A percentile compares a stretch with the other conserved stretches of the same genome.
Conservation (phyloP, 495 filamentous ascomycete species). For the Talaromyces borbonicus region DNA sequence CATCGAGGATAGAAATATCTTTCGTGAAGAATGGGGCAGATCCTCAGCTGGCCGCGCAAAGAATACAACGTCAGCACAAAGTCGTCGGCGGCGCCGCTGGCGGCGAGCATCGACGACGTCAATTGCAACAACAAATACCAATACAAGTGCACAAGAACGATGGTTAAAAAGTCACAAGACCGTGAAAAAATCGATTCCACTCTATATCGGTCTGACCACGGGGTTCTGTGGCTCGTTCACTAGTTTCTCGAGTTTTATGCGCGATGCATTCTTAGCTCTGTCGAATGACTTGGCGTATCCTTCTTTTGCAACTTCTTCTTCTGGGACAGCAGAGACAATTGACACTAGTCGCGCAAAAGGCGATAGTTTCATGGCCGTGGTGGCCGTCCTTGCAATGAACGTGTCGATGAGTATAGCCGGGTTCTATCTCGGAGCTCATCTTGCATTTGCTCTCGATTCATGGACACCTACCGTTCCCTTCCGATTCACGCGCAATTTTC, state of each 20-base stretch:
- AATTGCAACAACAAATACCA: too few species aligned
- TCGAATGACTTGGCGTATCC: conserved; percentile 60
- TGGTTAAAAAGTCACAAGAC: conserved; percentile 41
- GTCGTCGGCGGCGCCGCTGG: too few species aligned
- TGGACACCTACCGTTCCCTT: conserved; percentile 50
- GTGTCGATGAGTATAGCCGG: conserved; percentile 58
- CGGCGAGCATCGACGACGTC: not conserved
- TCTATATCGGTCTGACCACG: conserved; percentile 86
- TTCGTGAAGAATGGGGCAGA: conserved; percentile 54
- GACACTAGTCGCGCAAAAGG: conserved; percentile 50
- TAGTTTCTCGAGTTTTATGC: conserved; percentile 82
- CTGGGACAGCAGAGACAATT: not conserved
- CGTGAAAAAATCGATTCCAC: conserved; percentile 72
- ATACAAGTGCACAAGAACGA: conserved; percentile 20
- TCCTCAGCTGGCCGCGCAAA: conserved; percentile 9
- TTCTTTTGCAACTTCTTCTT: conserved; percentile 14
- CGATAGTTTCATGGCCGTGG: conserved; percentile 70
- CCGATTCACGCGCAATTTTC: conserved; percentile 39
- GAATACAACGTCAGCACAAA: too few species aligned
- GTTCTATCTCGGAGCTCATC: conserved; percentile 64
- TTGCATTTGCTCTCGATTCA: conserved; percentile 54
- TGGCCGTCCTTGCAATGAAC: conserved; percentile 60
- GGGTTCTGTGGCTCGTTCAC: conserved; percentile 94
- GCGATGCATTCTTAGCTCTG: conserved; percentile 75
- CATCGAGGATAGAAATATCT: conserved; percentile 66